Conservation (phyloP, 208 protist genomes). For the Crithidia acanthocephali region DNA sequence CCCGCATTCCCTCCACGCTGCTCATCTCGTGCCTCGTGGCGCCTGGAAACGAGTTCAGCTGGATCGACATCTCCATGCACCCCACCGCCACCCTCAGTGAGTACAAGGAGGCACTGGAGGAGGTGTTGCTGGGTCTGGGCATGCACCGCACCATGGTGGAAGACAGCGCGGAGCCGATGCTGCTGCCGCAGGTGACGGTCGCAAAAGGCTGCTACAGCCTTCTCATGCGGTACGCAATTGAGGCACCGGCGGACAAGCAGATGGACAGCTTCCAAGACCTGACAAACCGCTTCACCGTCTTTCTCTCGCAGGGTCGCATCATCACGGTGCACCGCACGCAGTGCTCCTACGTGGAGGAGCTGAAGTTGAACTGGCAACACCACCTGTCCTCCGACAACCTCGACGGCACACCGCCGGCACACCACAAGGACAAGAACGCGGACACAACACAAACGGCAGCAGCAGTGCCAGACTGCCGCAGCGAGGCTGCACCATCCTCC, state of each 20-base stretch:
- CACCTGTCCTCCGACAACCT: constrained; percentile 5
- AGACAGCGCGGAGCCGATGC: constrained; percentile 62
- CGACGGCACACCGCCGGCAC: neutral
- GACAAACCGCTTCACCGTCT: constrained; percentile 79
- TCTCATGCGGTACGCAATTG: constrained; percentile 73
- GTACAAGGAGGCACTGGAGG: constrained; percentile 59
- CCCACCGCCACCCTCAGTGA: constrained; percentile 62
- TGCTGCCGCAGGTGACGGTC: constrained; percentile 75
- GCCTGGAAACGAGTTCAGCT: constrained; percentile 37
- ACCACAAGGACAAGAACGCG: neutral
- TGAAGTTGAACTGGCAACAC: constrained; percentile 58
- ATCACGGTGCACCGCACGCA: constrained; percentile 80
- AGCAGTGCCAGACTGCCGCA: no score
- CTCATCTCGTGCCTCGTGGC: constrained; percentile 58
- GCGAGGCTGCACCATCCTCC: no score
- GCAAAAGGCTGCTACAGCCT: constrained; percentile 56
- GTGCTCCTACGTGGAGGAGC: constrained; percentile 67
- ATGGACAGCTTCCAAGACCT: constrained; percentile 77
- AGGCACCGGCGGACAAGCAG: constrained; percentile 36
- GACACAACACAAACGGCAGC: neutral
- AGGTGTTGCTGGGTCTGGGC: constrained; percentile 56
- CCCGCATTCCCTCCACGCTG: constrained; percentile 60
- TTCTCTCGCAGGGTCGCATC: constrained; percentile 39
- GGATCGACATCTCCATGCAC: constrained; percentile 77
- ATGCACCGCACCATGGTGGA: constrained; percentile 61